These are phyloP conservation scores for Saprolegnia diclina DNA, from an alignment of 352 stramenopile genomes.

Conservation along the genomic window DNA sequence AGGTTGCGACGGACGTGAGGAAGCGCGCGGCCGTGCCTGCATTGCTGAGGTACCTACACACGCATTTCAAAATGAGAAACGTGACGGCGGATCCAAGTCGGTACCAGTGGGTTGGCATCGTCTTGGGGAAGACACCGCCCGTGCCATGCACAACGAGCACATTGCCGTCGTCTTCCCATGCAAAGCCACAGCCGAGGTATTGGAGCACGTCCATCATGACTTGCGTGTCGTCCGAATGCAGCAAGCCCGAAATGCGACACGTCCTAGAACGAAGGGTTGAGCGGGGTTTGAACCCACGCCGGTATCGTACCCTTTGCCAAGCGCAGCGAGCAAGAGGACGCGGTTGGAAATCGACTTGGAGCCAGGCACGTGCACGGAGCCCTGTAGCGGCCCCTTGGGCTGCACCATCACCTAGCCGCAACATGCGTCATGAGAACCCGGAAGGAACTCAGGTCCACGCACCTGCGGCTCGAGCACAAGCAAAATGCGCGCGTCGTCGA, in stretches of 20 bases:
- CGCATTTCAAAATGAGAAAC: background rate
- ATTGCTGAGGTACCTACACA: conserved; percentile 67
- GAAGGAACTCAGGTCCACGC: background rate
- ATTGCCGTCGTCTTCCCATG: conserved; percentile 66
- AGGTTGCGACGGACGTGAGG: conserved; percentile 87
- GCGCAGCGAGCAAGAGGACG: conserved; percentile 92
- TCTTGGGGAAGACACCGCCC: conserved; percentile 48
- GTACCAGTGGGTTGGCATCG: conserved; percentile 47
- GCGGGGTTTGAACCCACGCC: background rate
- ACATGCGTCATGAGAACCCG: background rate
- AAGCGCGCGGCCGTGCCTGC: conserved; percentile 92
- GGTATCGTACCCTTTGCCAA: conserved; percentile 63
- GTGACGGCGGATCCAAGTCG: background rate
- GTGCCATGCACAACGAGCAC: conserved; percentile 75
- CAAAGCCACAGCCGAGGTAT: conserved; percentile 82
- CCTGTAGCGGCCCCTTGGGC: conserved; percentile 26
- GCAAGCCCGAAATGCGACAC: conserved; percentile 84
- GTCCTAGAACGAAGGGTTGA: conserved; percentile 32
- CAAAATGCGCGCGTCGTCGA: conserved; percentile 69
- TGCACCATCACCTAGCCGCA: conserved; percentile 2
- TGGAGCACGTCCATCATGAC: conserved; percentile 97
- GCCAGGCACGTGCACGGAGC: conserved; percentile 85
- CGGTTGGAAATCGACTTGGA: conserved; percentile 99
- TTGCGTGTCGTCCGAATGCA: conserved; percentile 96
- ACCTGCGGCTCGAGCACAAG: conserved; percentile 68